phyloP scores from a whole-genome alignment of 495 filamentous ascomycete species.

The Terfezia claveryi region DNA sequence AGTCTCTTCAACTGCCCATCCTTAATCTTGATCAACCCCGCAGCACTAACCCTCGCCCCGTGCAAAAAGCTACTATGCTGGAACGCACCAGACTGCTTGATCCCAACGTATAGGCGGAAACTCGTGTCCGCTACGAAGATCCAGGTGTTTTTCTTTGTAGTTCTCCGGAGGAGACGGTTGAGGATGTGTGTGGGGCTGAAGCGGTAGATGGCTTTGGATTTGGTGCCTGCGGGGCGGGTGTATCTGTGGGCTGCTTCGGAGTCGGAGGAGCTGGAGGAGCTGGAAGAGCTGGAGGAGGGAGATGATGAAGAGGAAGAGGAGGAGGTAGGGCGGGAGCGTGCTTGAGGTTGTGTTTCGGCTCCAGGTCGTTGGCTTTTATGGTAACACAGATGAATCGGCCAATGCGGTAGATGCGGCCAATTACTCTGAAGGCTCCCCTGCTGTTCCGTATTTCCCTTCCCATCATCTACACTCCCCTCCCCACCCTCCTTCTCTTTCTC shows the following conservation, averaged over 20 bases:
- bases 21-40: conserved; percentile 67
- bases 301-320: conserved; percentile 6
- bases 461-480: no score
- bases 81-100: conserved; percentile 73
- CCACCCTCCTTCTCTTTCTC: no score
- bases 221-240: conserved; percentile 25
- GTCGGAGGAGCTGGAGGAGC: conserved; percentile 7
- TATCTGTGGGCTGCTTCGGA: conserved; percentile 29
- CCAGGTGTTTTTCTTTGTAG: conserved; percentile 61
- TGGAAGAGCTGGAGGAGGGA: conserved; percentile 6
- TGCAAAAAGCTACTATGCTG: conserved; percentile 80
- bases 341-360: no score
- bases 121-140: conserved; percentile 78
- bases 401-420: not conserved
- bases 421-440: no score
- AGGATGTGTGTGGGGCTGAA: conserved; percentile 46
- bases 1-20: conserved; percentile 43
- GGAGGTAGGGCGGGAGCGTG: no score
- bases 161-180: conserved; percentile 47
- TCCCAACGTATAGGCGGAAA: conserved; percentile 71
- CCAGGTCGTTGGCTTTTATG: no score
- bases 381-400: no score
- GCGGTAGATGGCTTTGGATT: conserved; percentile 38
- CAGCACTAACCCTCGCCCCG: conserved; percentile 57
- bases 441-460: no score